Evolutionary conservation across 108 stramenopile genomes (phyloP).

Genomic region (Ochromonas danica): DNA sequence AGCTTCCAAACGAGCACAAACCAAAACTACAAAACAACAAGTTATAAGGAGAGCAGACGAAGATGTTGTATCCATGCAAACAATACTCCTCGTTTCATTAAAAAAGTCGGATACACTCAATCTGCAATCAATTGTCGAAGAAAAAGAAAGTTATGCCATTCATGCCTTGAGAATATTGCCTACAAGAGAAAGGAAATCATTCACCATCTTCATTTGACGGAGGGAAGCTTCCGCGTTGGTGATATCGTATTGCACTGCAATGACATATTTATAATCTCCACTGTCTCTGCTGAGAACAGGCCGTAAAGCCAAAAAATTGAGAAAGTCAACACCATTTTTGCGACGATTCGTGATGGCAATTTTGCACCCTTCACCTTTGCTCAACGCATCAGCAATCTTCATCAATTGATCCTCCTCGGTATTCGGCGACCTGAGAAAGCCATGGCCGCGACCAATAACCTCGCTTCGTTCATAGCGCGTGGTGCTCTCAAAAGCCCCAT

Average conservation of each 20-base stretch:
- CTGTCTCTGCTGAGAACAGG: not conserved
- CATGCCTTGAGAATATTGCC: not conserved
- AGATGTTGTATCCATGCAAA: no score
- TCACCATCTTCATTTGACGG: not conserved
- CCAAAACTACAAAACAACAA: no score
- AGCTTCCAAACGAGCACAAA: no score
- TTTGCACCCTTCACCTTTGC: not conserved
- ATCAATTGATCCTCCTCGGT: not conserved
- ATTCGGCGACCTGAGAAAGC: not conserved
- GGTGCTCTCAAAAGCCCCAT: constrained; percentile 18
- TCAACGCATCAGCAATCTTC: not conserved
- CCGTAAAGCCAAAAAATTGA: not conserved
- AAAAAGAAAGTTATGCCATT: not conserved
- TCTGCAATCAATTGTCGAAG: no score
- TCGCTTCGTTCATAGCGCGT: not conserved
- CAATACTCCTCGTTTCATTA: no score
- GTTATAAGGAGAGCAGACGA: no score
- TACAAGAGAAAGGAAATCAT: not conserved
- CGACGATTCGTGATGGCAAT: not conserved
- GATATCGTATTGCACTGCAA: constrained; percentile 23
- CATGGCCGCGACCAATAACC: not conserved
- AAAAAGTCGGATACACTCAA: no score
- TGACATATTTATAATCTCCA: not conserved
- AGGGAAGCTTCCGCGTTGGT: not conserved
- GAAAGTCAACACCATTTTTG: constrained; percentile 1